Evolutionary conservation across 257 asterid genomes (phyloP), one percentile per base, ranked within the genome.

Genomic region (Solanum bulbocastanum): DNA sequence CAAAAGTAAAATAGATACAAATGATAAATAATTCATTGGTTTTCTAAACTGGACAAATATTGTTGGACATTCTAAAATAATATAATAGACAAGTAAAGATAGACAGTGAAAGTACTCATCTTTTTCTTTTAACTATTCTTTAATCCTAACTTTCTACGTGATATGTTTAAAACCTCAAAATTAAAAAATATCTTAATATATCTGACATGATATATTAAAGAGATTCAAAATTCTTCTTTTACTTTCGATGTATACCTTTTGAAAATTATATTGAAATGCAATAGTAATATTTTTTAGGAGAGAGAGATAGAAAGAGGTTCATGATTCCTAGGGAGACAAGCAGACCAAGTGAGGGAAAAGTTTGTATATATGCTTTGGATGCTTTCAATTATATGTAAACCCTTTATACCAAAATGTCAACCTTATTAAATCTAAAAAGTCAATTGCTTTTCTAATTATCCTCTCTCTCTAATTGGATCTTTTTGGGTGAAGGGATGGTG

Each of bases 331-430:
- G 88, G 93, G 91, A 87, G 94, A 93, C 94, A 92, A 86, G 90
- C 73, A 90, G 91, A 86, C 90, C 90, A 89, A 76, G 56, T 32
- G 87, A 87, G 88, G 20, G 49, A 15, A 66, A 23, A 44, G 58
- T 76, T 73, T 68, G 65, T 90, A 37, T 87, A 56, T 88, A 66
- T 88, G 91, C 94, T 86, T 93, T 89, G 93, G 94, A 92, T 93
- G 92, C 94, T 93, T 92, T 88, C 76, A 66, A 88, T 52, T 52
- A 52, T 90, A 90, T 86, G 86, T 82, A 86, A 82, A 46, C 78
- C 91, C 92, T 90, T 89, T 91, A 75, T 69, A 88, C 88, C 73
- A 92, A 90, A 56, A 92, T 91, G 94, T 93, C 95, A 94, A 94
- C 94, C 95, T 78, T 87, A 89, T 88, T 91, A 90, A 88, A 87